Conservation (phyloP, 2,329 filamentous ascomycete species). For the Pezicula carpinea region DNA sequence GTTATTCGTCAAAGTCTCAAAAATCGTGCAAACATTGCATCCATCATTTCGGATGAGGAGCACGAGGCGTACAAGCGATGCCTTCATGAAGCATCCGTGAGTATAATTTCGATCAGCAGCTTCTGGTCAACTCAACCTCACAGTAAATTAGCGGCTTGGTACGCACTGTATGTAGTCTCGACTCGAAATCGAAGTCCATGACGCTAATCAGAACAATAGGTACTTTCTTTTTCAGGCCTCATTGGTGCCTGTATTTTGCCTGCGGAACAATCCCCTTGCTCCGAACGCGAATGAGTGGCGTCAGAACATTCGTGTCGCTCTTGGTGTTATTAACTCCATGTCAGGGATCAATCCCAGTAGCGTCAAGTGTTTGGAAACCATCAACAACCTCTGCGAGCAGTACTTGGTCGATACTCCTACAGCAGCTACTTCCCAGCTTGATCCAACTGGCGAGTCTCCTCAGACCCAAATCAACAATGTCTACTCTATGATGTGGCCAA, state of each 20-base stretch:
- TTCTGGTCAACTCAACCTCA: constrained; percentile 8
- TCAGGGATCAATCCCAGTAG: constrained; percentile 9
- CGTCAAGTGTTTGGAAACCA: constrained; percentile 11
- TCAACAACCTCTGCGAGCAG: constrained; percentile 11
- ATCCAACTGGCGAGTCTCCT: constrained; percentile 33
- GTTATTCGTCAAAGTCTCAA: constrained; percentile 9
- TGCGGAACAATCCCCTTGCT: constrained; percentile 15
- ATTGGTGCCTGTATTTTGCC: constrained; percentile 36
- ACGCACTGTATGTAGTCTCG: constrained; percentile 10
- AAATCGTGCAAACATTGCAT: not conserved
- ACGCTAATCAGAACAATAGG: constrained; percentile 5
- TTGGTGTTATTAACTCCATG: constrained; percentile 11
- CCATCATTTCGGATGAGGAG: not conserved
- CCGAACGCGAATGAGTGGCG: constrained; percentile 8
- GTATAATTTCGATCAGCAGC: constrained; percentile 5
- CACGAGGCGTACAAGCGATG: constrained; percentile 6
- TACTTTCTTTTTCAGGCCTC: constrained; percentile 41
- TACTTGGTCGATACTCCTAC: constrained; percentile 3
- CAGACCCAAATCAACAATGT: constrained; percentile 39
- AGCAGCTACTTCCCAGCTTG: not conserved
- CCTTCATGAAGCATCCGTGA: constrained; percentile 7
- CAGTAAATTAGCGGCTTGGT: constrained; percentile 11
- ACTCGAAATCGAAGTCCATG: not conserved
- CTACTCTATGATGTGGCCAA: constrained; percentile 43
- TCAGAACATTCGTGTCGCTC: constrained; percentile 6